Evolutionary conservation across 164 flowering plant genomes (phyloP), one percentile per base, ranked within the genome.

Genomic region (Piper longum): DNA sequence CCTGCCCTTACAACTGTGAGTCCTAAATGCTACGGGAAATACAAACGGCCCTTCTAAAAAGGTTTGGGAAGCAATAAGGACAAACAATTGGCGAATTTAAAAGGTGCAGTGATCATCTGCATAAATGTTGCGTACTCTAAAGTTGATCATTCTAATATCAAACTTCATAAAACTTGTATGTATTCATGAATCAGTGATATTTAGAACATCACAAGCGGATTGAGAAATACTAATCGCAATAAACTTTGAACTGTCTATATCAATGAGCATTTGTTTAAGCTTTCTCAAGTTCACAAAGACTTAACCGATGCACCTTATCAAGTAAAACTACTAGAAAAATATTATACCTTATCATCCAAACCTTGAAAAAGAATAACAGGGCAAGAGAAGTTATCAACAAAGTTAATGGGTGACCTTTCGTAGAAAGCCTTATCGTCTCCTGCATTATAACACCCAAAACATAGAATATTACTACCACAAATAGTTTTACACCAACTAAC

Each of bases 281-380:
- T 48, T 48, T 48, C 52, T 26, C 36, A 26, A 26, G 2, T 26
- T 26, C 1, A 26, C 36, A 26, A 26, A 26, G 36, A 26, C 36
- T 26, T 26, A 26, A 26, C 36, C 52, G 7, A 9, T 48, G 9
- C 14, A 48, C 52, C 4, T 9, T 9, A 48, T 48, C 9, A 5
- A 48, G 52, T 48, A 48, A 14, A 48, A 5, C 7, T 9, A 9
- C 0, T 14, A 2, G 11, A 48, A 8, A 14, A 48, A 3, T 57
- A 5, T 2, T 16, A 44, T 81, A 88, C 99, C 93, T 91, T 95
- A 78, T 95, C 97, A 14, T 95, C 96, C 77, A 91, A 71, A 65
- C 97, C 99, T 74, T 95, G 99, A 71, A 95, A 91, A 14, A 95
- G 76, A 62, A 95, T 91, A 40, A 83, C 82, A 55, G 99, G 99